A percentile compares a stretch with the other conserved stretches of the same genome.
phyloP scores from a whole-genome alignment of 2,329 filamentous ascomycete species.

The Dactylonectria macrodidyma region DNA sequence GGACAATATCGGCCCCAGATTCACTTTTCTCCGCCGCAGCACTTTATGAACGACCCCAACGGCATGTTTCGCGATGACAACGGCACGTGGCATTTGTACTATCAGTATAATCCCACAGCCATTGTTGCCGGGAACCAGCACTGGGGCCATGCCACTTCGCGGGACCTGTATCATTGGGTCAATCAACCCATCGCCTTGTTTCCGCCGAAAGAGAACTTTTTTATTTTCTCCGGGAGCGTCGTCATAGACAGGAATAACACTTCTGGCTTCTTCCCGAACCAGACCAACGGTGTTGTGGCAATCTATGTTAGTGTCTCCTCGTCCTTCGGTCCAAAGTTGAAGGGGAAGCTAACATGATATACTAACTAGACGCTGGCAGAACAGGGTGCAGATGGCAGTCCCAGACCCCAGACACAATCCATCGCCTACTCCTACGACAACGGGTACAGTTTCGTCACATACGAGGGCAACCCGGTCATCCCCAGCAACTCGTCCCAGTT shows the following conservation, averaged over 20 bases:
- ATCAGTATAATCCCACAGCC: conserved; percentile 66
- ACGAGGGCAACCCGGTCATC: conserved; percentile 73
- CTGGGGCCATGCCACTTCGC: conserved; percentile 77
- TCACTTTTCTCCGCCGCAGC: conserved; percentile 68
- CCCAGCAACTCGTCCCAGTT: conserved; percentile 69
- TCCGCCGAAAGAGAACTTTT: conserved; percentile 59
- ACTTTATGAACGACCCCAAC: conserved; percentile 76
- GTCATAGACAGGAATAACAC: conserved; percentile 76
- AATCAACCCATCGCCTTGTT: conserved; percentile 76
- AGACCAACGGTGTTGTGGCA: conserved; percentile 74
- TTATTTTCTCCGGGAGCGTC: conserved; percentile 68
- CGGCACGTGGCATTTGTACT: conserved; percentile 75
- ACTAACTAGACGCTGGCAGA: background rate
- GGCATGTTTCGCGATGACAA: conserved; percentile 72
- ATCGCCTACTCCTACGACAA: conserved; percentile 75
- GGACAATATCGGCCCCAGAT: conserved; percentile 63
- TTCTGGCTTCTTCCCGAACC: conserved; percentile 74
- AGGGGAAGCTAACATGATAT: background rate
- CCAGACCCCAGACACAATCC: conserved; percentile 64
- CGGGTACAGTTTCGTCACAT: conserved; percentile 74
- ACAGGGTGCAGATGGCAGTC: conserved; percentile 40
- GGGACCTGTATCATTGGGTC: conserved; percentile 74
- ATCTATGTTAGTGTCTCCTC: conserved; percentile 52
- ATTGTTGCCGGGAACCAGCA: conserved; percentile 71
- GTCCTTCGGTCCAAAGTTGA: too few relatives aligned